These are phyloP conservation scores for Leonotis leonurus DNA, from an alignment of 257 asterid species.

Conservation along the genomic window DNA sequence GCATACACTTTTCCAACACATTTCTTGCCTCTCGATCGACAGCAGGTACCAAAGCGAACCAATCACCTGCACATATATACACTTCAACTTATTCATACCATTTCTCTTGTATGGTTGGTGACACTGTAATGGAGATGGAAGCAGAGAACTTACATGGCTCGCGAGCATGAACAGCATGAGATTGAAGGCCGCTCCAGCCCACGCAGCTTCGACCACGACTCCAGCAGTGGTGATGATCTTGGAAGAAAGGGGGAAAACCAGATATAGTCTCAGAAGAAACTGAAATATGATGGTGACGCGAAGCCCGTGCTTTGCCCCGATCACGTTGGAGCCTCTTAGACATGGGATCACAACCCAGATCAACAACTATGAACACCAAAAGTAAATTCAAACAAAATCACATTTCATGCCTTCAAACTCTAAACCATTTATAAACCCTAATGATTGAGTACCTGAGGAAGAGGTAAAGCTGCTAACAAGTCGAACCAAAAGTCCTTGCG, in stretches of 20 bases:
- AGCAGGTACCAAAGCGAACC: conserved; percentile 75
- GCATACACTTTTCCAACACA: conserved; percentile 62
- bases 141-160: conserved; percentile 51
- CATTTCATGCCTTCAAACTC: no score
- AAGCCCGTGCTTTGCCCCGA: conserved; percentile 42
- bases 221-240: conserved; percentile 58
- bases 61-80: conserved; percentile 46
- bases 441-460: conserved; percentile 57
- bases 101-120: no score
- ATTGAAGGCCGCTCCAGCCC: conserved; percentile 80
- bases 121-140: neutral
- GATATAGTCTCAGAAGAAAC: conserved; percentile 41
- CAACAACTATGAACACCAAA: conserved; percentile 30
- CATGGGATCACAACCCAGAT: conserved; percentile 57
- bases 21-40: conserved; percentile 55
- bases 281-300: conserved; percentile 45
- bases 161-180: conserved; percentile 64
- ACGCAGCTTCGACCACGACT: conserved; percentile 60
- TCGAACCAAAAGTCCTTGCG: conserved; percentile 48
- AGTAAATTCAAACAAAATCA: no score
- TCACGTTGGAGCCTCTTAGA: conserved; percentile 43
- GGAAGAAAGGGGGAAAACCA: conserved; percentile 54
- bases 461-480: conserved; percentile 53
- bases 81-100: no score
- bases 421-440: no score